Percentiles rank a stretch among this genome's conserved stretches.
Conservation (phyloP, 1,284 basidiomycete species). For the Paramarasmius palmivorus region DNA sequence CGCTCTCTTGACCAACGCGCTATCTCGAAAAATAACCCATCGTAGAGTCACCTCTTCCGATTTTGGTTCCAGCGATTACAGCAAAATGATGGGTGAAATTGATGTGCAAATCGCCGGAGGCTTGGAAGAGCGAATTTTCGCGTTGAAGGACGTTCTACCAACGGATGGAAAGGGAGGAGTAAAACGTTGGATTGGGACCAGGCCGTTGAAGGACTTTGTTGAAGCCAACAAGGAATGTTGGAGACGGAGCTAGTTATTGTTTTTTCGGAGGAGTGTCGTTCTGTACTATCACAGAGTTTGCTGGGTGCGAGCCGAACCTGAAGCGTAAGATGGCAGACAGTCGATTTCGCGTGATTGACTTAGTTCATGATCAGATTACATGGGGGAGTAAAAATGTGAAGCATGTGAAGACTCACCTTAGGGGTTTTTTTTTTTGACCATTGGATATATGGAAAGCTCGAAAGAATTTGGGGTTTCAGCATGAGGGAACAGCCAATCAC, state of each 20-base stretch:
- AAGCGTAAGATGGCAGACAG: too few relatives aligned
- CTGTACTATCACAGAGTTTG: too few relatives aligned
- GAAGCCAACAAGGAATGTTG: neutral
- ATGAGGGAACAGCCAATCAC: too few relatives aligned
- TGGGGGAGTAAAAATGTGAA: too few relatives aligned
- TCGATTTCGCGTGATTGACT: too few relatives aligned
- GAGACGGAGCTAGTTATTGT: slow-evolving; percentile 4
- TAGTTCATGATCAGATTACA: too few relatives aligned
- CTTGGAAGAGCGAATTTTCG: neutral
- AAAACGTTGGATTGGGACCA: neutral
- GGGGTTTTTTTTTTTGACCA: too few relatives aligned
- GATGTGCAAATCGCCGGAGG: neutral
- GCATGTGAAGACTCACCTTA: too few relatives aligned
- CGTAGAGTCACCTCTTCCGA: neutral
- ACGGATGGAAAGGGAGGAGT: neutral
- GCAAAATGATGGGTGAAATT: neutral
- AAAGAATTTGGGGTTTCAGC: too few relatives aligned
- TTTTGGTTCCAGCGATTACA: neutral
- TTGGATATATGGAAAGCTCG: too few relatives aligned
- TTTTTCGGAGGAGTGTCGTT: too few relatives aligned
- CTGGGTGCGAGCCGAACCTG: too few relatives aligned
- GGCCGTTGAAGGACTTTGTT: neutral
- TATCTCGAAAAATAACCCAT: neutral
- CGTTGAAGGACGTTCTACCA: neutral
- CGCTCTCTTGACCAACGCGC: neutral